phyloP scores from a whole-genome alignment of 192 early-diverging fungal species.

The Coemansia sp. region DNA sequence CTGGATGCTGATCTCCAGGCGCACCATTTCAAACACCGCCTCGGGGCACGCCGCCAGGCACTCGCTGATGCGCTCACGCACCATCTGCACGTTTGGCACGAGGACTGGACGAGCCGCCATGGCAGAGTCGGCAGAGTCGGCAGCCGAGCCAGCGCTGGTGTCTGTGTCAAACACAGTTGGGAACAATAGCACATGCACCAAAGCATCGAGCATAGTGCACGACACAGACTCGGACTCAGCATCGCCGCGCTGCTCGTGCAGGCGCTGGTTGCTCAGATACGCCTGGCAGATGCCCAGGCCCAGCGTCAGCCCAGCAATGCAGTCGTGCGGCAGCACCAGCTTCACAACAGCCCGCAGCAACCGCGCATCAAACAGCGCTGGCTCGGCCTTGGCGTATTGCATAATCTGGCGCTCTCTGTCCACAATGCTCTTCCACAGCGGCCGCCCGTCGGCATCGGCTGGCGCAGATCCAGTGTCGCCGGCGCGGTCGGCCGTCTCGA shows the following conservation, averaged over 20 bases:
- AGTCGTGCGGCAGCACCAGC: constrained; percentile 55
- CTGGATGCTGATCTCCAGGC: constrained; percentile 52
- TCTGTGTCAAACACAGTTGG: constrained; percentile 73
- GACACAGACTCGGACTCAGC: neutral
- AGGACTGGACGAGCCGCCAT: constrained; percentile 15
- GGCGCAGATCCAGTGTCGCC: constrained; percentile 8
- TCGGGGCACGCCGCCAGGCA: constrained; percentile 39
- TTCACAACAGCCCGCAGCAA: constrained; percentile 47
- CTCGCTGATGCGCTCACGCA: constrained; percentile 39
- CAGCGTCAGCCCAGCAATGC: constrained; percentile 45
- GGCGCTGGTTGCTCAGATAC: constrained; percentile 29
- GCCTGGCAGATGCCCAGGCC: constrained; percentile 47
- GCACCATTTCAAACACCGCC: constrained; percentile 52
- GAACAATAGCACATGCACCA: constrained; percentile 66
- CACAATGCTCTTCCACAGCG: constrained; percentile 38
- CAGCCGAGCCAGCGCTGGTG: constrained; percentile 3
- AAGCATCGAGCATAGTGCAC: constrained; percentile 46
- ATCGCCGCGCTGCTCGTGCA: constrained; percentile 5
- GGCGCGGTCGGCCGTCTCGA: neutral
- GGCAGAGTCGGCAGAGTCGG: neutral
- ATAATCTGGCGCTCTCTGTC: constrained; percentile 39
- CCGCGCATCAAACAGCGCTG: constrained; percentile 35
- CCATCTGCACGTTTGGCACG: constrained; percentile 22
- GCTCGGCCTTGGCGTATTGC: constrained; percentile 33
- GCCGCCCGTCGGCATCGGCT: constrained; percentile 14